phyloP scores from a whole-genome alignment of 2,329 filamentous ascomycete genomes.

The Fusarium duplospermum region DNA sequence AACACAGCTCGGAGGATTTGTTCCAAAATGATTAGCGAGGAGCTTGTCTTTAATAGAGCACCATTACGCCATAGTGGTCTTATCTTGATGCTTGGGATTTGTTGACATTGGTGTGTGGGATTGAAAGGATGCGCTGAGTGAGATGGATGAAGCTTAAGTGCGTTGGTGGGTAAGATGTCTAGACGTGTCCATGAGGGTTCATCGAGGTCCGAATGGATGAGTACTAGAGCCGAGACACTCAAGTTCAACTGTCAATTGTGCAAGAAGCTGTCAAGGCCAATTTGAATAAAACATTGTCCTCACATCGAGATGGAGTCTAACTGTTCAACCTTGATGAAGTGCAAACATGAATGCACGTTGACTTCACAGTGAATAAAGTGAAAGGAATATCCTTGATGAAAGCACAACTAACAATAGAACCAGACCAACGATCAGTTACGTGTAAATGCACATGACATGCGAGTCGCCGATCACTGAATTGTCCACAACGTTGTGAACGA shows the following conservation, averaged over 20 bases:
- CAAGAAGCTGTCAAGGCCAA: neutral
- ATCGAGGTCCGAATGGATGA: neutral
- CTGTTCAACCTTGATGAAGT: neutral
- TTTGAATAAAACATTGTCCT: neutral
- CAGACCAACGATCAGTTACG: too few relatives aligned
- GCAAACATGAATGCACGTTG: neutral
- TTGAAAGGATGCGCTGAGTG: neutral
- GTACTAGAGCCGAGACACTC: neutral
- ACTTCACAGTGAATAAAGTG: neutral
- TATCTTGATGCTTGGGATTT: neutral
- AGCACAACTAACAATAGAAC: neutral
- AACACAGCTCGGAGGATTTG: neutral
- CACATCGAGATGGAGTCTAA: neutral
- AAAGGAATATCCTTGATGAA: neutral
- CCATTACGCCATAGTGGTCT: conserved; percentile 5
- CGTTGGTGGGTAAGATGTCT: neutral
- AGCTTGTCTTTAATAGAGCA: neutral
- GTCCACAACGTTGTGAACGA: neutral
- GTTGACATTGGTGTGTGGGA: neutral
- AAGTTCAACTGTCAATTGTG: too few relatives aligned
- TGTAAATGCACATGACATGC: neutral
- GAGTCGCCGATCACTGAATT: neutral
- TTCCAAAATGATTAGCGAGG: neutral
- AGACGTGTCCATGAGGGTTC: neutral
- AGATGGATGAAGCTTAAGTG: neutral